Base-by-base conservation (phyloP, 805 yeast genomes). In the Vanderwaltozyma yarrowii region DNA sequence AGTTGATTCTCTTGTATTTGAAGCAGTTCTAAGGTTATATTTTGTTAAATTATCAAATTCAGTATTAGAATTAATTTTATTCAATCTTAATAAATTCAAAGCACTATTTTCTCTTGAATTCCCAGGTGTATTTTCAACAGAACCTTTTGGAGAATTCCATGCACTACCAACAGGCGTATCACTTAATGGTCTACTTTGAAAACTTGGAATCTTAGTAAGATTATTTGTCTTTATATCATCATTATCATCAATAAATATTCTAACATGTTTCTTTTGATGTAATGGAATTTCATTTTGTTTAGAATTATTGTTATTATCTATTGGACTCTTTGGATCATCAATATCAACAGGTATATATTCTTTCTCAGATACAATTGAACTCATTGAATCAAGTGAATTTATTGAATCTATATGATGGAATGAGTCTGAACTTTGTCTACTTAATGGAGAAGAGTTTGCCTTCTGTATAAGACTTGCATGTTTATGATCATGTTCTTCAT, bases 111-210 rank as follows among this genome's bases (percentile, higher is more conserved):
- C 61, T 21, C 39, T 37, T 20, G 39, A 37, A 20, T 4, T 26
- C 15, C 48, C 47, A 15, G 60, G 54, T 0, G 66, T 58, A 2
- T 53, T 40, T 2, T 50, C 58, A 6, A 54, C 52, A 10, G 67
- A 61, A 9, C 48, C 46, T 9, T 55, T 50, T 0, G 87, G 87
- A 0, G 84, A 76, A 1, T 73, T 62, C 51, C 69, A 63, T 3
- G 67, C 64, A 23, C 81, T 75, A 10, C 70, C 71, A 1, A 78
- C 69, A 0, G 92, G 92, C 0, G 92, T 81, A 51, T 81, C 92
- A 31, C 80, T 77, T 37, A 76, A 61, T 0, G 92, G 92, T 33
- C 87, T 64, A 56, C 74, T 77, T 52, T 80, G 76, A 60, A 81
- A 81, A 39, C 65, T 76, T 0, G 83, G 81, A 10, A 56, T 46